Conservation (phyloP, 164 flowering plant genomes). For the Annona squamosa region DNA sequence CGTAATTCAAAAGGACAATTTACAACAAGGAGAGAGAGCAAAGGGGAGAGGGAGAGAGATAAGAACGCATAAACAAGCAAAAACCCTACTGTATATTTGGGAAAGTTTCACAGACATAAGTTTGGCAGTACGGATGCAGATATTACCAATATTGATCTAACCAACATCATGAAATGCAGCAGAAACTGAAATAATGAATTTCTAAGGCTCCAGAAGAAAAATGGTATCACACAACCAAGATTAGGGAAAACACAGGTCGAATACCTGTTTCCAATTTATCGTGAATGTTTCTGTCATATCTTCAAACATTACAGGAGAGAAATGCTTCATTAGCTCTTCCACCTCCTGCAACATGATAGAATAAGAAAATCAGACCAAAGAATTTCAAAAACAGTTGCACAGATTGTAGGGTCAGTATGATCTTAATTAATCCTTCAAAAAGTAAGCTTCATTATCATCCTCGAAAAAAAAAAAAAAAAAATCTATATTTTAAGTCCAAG, state of each 20-base stretch:
- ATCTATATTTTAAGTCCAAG: too few species aligned
- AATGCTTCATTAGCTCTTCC: slow-evolving; percentile 50
- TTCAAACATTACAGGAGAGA: slow-evolving; percentile 80
- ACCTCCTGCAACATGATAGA: slow-evolving; percentile 53
- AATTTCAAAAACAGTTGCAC: background rate
- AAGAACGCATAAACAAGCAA: too few species aligned
- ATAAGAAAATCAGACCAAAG: slow-evolving; percentile 6
- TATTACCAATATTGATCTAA: background rate
- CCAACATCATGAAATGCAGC: background rate
- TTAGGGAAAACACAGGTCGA: background rate
- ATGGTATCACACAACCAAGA: background rate
- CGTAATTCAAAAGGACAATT: background rate
- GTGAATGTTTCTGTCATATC: slow-evolving; percentile 73
- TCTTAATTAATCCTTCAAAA: too few species aligned
- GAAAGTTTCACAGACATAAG: too few species aligned
- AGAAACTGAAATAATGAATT: background rate
- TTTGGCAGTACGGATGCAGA: background rate
- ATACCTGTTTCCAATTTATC: slow-evolving; percentile 73
- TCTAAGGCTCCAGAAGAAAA: background rate
- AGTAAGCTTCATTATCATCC: too few species aligned
- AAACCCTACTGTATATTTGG: too few species aligned
- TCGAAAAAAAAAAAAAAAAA: too few species aligned
- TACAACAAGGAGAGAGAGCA: background rate
- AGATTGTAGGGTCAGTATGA: too few species aligned
- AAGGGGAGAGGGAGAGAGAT: too few species aligned